A percentile compares a stretch with the other conserved stretches of the same genome.
Conservation (phyloP, 2,329 filamentous ascomycete genomes). For the Sphaerulina musiva region DNA sequence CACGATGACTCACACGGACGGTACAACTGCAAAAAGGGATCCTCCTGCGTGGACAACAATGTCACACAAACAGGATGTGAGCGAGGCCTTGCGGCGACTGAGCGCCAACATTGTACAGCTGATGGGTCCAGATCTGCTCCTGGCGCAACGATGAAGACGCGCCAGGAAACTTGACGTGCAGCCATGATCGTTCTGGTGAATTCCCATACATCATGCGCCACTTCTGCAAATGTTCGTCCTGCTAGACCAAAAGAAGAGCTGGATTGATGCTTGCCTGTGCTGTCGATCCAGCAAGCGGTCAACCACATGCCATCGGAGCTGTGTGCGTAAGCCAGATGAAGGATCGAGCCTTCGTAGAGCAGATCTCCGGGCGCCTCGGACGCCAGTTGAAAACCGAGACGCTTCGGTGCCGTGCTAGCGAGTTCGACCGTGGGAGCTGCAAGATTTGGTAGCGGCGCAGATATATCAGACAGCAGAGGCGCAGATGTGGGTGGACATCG, state of each 20-base stretch:
- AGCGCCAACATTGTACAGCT: slow-evolving; percentile 23
- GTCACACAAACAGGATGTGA: slow-evolving; percentile 34
- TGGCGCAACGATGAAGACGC: slow-evolving; percentile 58
- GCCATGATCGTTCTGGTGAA: slow-evolving; percentile 65
- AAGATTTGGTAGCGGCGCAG: slow-evolving; percentile 40
- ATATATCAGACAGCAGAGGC: slow-evolving; percentile 26
- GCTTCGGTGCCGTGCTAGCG: slow-evolving; percentile 61
- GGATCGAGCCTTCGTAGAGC: slow-evolving; percentile 69
- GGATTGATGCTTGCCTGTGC: slow-evolving; percentile 64
- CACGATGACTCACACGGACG: slow-evolving; percentile 10
- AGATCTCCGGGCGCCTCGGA: slow-evolving; percentile 64
- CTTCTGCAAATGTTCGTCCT: slow-evolving; percentile 56
- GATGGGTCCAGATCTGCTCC: slow-evolving; percentile 15
- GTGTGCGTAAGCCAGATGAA: slow-evolving; percentile 72
- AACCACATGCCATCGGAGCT: slow-evolving; percentile 74
- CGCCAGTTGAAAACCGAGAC: slow-evolving; percentile 68
- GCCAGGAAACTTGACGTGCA: slow-evolving; percentile 66
- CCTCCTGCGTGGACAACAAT: slow-evolving; percentile 18
- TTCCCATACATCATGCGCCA: slow-evolving; percentile 72
- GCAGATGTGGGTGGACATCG: slow-evolving; percentile 51
- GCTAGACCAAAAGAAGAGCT: slow-evolving; percentile 65
- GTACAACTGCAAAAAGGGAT: slow-evolving; percentile 20
- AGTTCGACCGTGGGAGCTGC: slow-evolving; percentile 66
- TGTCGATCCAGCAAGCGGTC: slow-evolving; percentile 74
- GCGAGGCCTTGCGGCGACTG: slow-evolving; percentile 30